phyloP scores from a whole-genome alignment of 441 rosid species.

The Lepidium campestre region DNA sequence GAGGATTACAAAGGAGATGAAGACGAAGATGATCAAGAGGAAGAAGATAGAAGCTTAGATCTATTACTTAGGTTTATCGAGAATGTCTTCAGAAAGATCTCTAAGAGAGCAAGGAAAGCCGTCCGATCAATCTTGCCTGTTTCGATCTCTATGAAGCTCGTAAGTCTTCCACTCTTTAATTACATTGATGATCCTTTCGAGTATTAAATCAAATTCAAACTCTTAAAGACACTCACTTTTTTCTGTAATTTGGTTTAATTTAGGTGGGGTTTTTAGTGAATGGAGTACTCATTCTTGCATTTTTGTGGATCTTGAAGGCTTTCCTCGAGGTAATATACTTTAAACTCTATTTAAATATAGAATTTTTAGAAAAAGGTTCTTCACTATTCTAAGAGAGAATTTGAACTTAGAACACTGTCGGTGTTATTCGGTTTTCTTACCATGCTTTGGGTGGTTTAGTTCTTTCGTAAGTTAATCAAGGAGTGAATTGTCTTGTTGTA shows the following conservation, averaged over 20 bases:
- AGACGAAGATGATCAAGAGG: conserved; percentile 54
- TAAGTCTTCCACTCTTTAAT: conserved; percentile 1
- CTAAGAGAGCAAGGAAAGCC: conserved; percentile 71
- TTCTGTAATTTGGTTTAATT: not conserved
- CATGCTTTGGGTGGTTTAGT: not conserved
- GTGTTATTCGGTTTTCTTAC: not conserved
- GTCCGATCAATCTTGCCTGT: conserved; percentile 67
- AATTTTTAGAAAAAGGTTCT: not conserved
- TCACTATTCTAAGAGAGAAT: not conserved
- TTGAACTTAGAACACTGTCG: not conserved
- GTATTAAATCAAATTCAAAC: not conserved
- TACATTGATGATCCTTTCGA: not conserved
- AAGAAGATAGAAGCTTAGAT: conserved; percentile 82
- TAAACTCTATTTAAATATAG: not conserved
- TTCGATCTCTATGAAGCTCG: conserved; percentile 59
- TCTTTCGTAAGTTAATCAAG: not conserved
- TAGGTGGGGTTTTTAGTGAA: conserved; percentile 85
- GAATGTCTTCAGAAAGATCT: conserved; percentile 60
- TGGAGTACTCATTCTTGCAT: conserved; percentile 70
- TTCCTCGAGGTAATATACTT: conserved; percentile 63
- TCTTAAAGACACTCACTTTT: not conserved
- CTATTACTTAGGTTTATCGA: conserved; percentile 60
- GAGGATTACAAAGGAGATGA: conserved; percentile 30
- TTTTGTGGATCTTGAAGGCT: conserved; percentile 84
- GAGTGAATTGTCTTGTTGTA: not conserved